These are phyloP conservation scores for Ascochyta rabiei DNA, from an alignment of 2,329 filamentous ascomycete genomes.

Conservation along the genomic window DNA sequence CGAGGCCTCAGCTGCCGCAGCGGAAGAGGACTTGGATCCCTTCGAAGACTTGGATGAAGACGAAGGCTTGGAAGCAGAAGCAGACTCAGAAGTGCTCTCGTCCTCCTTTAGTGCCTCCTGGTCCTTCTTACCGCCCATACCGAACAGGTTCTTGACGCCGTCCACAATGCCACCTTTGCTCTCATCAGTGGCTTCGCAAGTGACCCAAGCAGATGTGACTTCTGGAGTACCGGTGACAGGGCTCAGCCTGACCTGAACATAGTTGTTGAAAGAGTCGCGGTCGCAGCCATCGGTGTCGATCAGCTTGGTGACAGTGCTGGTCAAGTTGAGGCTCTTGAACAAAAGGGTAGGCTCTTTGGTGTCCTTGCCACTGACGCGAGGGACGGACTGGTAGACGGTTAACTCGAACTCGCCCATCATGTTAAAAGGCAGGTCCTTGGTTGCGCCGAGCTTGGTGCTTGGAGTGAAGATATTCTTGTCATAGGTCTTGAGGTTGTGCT, in stretches of 20 bases:
- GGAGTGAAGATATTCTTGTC: conserved; percentile 85
- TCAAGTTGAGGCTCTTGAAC: conserved; percentile 83
- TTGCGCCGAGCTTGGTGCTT: conserved; percentile 73
- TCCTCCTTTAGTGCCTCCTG: conserved; percentile 70
- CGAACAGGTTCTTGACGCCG: conserved; percentile 94
- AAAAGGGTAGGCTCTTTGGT: conserved; percentile 67
- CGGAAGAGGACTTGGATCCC: conserved; percentile 52
- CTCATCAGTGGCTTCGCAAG: conserved; percentile 79
- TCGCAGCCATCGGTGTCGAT: conserved; percentile 80
- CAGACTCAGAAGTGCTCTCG: conserved; percentile 51
- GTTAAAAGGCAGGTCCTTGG: conserved; percentile 84
- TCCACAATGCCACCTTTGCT: conserved; percentile 85
- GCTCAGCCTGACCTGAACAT: conserved; percentile 75
- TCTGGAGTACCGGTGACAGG: conserved; percentile 79
- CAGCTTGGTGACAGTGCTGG: conserved; percentile 77
- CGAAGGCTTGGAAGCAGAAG: conserved; percentile 52
- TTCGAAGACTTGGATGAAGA: conserved; percentile 50
- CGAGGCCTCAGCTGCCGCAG: conserved; percentile 55
- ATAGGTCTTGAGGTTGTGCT: conserved; percentile 69
- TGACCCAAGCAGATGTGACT: conserved; percentile 74
- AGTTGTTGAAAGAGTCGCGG: conserved; percentile 77
- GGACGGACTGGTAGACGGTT: conserved; percentile 76
- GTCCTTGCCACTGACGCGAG: conserved; percentile 50
- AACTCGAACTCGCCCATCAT: conserved; percentile 83
- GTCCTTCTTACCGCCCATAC: conserved; percentile 89